Percentiles rank a stretch among this genome's conserved stretches.
These are phyloP conservation scores for Calocybe gangraenosa DNA, from an alignment of 768 basidiomycete species.

Conservation along the genomic window DNA sequence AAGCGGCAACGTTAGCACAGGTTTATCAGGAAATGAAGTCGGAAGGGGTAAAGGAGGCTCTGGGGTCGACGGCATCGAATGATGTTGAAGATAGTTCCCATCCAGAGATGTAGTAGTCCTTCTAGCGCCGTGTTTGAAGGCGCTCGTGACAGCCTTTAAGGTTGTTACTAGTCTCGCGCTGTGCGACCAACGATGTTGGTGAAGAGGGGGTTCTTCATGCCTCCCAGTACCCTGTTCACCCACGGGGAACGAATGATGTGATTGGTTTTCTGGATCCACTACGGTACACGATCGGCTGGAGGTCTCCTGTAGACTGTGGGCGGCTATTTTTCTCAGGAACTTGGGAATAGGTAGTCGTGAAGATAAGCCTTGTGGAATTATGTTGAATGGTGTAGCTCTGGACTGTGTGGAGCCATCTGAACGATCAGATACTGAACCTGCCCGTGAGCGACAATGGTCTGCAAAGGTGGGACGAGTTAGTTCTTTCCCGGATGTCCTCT, in stretches of 20 bases:
- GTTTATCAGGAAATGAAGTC: constrained; percentile 1
- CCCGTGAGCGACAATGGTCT: not conserved
- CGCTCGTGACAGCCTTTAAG: not conserved
- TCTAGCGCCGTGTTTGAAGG: not conserved
- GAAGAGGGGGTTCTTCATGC: not conserved
- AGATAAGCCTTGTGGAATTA: constrained; percentile 1
- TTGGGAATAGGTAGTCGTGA: constrained; percentile 5
- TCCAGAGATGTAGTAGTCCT: not conserved
- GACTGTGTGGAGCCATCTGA: constrained; percentile 8
- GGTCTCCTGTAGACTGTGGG: not conserved
- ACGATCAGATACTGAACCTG: constrained; percentile 9
- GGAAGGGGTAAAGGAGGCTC: not conserved
- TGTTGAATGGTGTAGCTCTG: constrained; percentile 3
- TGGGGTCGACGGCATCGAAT: not conserved
- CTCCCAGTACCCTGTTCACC: not conserved
- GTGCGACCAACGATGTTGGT: not conserved
- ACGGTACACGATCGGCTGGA: not conserved
- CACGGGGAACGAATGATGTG: not conserved
- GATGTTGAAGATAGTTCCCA: not conserved
- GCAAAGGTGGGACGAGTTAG: not conserved
- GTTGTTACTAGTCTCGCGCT: not conserved
- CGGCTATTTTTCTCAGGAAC: constrained; percentile 1
- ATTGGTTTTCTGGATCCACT: constrained; percentile 1
- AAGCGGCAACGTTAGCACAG: not conserved
- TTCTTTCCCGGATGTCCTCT: not conserved